Evolutionary conservation across 225 moss, liverwort and hornwort species (phyloP).

Genomic region (Asterella californica): DNA sequence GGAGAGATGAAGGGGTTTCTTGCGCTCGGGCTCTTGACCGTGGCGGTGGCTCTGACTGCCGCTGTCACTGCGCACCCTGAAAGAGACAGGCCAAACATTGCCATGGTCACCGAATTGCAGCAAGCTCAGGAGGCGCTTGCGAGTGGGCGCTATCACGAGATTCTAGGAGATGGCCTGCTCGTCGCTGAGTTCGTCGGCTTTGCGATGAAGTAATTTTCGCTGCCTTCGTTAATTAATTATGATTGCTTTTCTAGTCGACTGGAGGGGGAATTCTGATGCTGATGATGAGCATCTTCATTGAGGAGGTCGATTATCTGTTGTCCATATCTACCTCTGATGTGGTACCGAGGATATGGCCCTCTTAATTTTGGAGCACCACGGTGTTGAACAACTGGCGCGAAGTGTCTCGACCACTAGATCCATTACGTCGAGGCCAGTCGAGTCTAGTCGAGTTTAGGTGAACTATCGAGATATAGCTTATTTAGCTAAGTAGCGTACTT

Average conservation of each 20-base stretch:
- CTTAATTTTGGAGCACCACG: too few species aligned
- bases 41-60: background rate
- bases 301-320: background rate
- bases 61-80: background rate
- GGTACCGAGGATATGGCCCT: background rate
- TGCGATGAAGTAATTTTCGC: conserved; percentile 10
- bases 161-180: conserved; percentile 54
- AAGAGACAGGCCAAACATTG: conserved; percentile 31
- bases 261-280: background rate
- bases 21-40: background rate
- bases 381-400: too few species aligned
- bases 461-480: background rate
- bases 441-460: background rate
- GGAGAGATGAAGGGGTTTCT: background rate
- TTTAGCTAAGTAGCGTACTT: too few species aligned
- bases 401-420: too few species aligned
- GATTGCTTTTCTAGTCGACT: background rate
- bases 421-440: too few species aligned
- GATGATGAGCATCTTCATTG: background rate
- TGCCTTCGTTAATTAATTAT: background rate
- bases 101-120: conserved; percentile 67
- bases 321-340: background rate
- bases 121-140: conserved; percentile 9
- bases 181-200: conserved; percentile 58
- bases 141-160: conserved; percentile 14